Evolutionary conservation across 1,284 basidiomycete genomes (phyloP), one percentile per base, ranked within the genome.

Genomic region (Agaricales sp.): DNA sequence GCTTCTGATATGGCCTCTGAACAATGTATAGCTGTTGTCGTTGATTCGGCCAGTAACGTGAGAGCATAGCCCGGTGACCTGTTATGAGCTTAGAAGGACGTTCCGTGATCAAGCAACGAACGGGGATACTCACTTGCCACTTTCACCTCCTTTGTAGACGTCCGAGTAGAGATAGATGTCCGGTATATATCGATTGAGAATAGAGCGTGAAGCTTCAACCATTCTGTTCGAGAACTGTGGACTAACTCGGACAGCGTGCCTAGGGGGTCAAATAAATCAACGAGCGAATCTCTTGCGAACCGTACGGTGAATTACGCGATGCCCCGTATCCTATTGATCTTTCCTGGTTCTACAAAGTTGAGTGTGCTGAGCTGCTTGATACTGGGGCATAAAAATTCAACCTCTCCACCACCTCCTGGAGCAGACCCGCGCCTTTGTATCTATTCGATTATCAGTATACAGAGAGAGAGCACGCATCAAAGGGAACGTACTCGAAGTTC

Each of bases 111-210:
- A n/a, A n/a, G n/a, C n/a, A n/a, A n/a, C n/a, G n/a, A n/a, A n/a
- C n/a, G n/a, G n/a, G 30, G 13, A 22, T 14, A 69, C 87, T 54
- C 55, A 89, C 89, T 92, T 96, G 64, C 96, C 96, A 54, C 91
- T 92, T 54, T 99, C 96, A 20, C 93, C 90, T 6, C 94, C 94
- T 62, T 96, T 93, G 69, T 97, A 99, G 12, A 98, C 93, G 59
- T 99, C 96, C 1, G 96, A 96, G 63, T 98, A 96, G 22, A 99
- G 79, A 65, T 99, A 98, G 23, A 98, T 91, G 62, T 99, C 96
- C 21, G 95, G 95, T 53, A 99, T 96, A 66, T 91, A 98, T 2
- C 94, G 83, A 61, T 98, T 98, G 30, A 99, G 74, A 20, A 99
- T 75, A 2, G 88, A 89, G 39, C 96, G 80, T 8, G 92, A 83